phyloP scores from a whole-genome alignment of 495 filamentous ascomycete genomes.

The Lophiotrema nucula region DNA sequence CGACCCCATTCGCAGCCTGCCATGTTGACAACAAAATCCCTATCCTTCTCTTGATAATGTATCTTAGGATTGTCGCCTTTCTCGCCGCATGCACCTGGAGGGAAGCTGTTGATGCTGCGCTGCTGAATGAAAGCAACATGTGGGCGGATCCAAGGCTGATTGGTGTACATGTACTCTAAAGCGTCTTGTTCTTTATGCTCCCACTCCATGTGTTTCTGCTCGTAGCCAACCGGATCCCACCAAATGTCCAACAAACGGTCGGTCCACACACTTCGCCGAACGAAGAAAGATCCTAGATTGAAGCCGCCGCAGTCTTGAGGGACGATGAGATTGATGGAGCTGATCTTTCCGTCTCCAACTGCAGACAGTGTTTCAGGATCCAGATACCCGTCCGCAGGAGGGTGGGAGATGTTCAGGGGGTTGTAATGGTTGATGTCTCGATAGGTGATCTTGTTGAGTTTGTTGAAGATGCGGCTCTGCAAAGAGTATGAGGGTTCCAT shows the following conservation, averaged over 20 bases:
- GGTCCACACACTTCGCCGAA: slow-evolving; percentile 79
- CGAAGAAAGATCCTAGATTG: slow-evolving; percentile 94
- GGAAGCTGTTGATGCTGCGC: slow-evolving; percentile 91
- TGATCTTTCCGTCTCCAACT: slow-evolving; percentile 67
- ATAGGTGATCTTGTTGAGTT: slow-evolving; percentile 73
- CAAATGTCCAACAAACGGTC: slow-evolving; percentile 92
- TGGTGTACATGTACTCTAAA: slow-evolving; percentile 84
- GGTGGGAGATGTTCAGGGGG: slow-evolving; percentile 89
- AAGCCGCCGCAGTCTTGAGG: slow-evolving; percentile 96
- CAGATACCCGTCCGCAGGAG: slow-evolving; percentile 67
- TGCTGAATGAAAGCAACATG: slow-evolving; percentile 89
- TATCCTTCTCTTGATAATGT: slow-evolving; percentile 81
- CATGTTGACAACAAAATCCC: slow-evolving; percentile 98
- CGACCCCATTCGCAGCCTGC: slow-evolving; percentile 94
- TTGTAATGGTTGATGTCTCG: slow-evolving; percentile 97
- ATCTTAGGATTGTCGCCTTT: slow-evolving; percentile 69
- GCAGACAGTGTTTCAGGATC: slow-evolving; percentile 68
- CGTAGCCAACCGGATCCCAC: slow-evolving; percentile 98
- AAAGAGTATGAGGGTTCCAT: slow-evolving; percentile 95
- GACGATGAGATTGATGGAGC: slow-evolving; percentile 82
- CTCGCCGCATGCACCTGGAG: slow-evolving; percentile 82
- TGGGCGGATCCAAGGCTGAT: slow-evolving; percentile 89
- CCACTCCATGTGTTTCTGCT: slow-evolving; percentile 99
- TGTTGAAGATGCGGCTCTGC: slow-evolving; percentile 83
- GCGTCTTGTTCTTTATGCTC: slow-evolving; percentile 98